phyloP scores from a whole-genome alignment of 2,329 filamentous ascomycete species.

The Colletotrichum sp. region DNA sequence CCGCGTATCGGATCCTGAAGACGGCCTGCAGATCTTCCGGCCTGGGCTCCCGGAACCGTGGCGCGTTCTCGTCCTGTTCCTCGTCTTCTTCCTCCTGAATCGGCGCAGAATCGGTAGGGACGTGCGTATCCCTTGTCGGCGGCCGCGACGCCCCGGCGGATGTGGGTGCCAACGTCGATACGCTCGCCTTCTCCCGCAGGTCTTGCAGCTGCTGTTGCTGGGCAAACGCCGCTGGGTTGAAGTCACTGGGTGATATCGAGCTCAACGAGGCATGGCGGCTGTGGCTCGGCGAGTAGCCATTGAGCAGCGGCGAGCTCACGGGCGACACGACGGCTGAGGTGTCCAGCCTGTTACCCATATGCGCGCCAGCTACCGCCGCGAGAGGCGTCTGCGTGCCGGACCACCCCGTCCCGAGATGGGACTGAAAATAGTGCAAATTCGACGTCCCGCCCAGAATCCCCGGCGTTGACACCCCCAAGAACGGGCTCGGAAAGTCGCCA shows the following conservation, averaged over 20 bases:
- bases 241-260: slow-evolving; percentile 52
- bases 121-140: slow-evolving; percentile 57
- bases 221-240: slow-evolving; percentile 26
- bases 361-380: slow-evolving; percentile 77
- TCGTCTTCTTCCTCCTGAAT: slow-evolving; percentile 42
- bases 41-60: slow-evolving; percentile 71
- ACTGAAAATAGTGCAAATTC: slow-evolving; percentile 83
- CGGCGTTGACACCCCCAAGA: slow-evolving; percentile 64
- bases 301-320: slow-evolving; percentile 4
- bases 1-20: slow-evolving; percentile 87
- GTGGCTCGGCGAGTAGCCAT: slow-evolving; percentile 35
- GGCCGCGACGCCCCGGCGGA: slow-evolving; percentile 59
- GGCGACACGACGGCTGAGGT: slow-evolving; percentile 9
- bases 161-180: slow-evolving; percentile 65
- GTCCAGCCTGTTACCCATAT: slow-evolving; percentile 35
- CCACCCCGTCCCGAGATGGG: slow-evolving; percentile 72
- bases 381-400: slow-evolving; percentile 81
- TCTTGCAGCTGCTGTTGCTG: not conserved
- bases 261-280: slow-evolving; percentile 51
- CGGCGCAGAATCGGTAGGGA: slow-evolving; percentile 30
- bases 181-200: slow-evolving; percentile 65
- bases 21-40: slow-evolving; percentile 92
- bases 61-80: slow-evolving; percentile 34
- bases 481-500: slow-evolving; percentile 58
- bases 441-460: slow-evolving; percentile 75